Evolutionary conservation across 352 stramenopile species (phyloP).

Genomic region (Pythium aristosporum): DNA sequence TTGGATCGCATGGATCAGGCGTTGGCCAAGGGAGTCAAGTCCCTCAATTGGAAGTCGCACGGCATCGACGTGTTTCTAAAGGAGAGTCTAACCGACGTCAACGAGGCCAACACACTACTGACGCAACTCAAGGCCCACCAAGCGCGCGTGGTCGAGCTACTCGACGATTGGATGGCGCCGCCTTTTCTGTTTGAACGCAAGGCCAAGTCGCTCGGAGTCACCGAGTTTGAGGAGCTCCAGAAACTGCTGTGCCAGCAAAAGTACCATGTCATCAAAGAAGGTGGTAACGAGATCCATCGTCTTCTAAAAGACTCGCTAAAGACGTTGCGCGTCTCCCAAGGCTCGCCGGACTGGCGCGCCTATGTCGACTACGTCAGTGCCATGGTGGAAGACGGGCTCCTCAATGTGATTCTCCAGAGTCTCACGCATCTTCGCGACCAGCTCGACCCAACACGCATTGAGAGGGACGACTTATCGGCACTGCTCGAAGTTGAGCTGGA

Average conservation of each 20-base stretch:
- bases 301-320: slow-evolving; percentile 91
- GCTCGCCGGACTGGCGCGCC: slow-evolving; percentile 90
- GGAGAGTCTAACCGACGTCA: slow-evolving; percentile 87
- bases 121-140: slow-evolving; percentile 89
- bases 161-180: slow-evolving; percentile 71
- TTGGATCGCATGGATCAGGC: slow-evolving; percentile 91
- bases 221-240: slow-evolving; percentile 89
- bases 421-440: slow-evolving; percentile 75
- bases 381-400: slow-evolving; percentile 85
- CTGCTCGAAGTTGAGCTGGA: slow-evolving; percentile 92
- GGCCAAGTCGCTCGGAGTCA: slow-evolving; percentile 72
- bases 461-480: slow-evolving; percentile 80
- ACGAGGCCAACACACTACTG: slow-evolving; percentile 85
- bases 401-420: slow-evolving; percentile 69
- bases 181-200: slow-evolving; percentile 87
- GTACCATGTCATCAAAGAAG: slow-evolving; percentile 88
- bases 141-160: slow-evolving; percentile 68
- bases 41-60: slow-evolving; percentile 93
- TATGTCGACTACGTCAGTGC: slow-evolving; percentile 93
- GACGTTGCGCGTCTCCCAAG: slow-evolving; percentile 85
- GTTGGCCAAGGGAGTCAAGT: slow-evolving; percentile 86
- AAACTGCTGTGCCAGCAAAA: slow-evolving; percentile 68
- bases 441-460: slow-evolving; percentile 79
- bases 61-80: slow-evolving; percentile 92
- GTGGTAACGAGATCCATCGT: slow-evolving; percentile 82